phyloP scores from a whole-genome alignment of 2,329 filamentous ascomycete genomes.

The Tolypocladium tropicale region DNA sequence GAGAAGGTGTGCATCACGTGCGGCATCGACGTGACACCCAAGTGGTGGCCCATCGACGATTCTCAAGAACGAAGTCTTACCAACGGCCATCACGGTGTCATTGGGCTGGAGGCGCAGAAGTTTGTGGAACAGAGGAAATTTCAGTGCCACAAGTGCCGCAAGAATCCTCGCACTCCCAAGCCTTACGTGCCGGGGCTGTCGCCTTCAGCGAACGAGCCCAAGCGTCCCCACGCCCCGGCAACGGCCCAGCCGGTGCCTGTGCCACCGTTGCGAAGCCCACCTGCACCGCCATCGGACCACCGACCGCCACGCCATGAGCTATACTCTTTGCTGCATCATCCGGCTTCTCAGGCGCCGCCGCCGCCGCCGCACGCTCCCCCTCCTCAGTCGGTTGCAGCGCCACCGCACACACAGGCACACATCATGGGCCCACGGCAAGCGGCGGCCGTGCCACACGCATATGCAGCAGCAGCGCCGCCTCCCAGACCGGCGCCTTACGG shows the following conservation, averaged over 20 bases:
- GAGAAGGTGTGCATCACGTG: constrained; percentile 54
- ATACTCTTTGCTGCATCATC: constrained; percentile 9
- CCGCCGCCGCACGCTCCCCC: constrained; percentile 2
- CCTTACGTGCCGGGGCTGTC: constrained; percentile 12
- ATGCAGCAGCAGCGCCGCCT: constrained; percentile 14
- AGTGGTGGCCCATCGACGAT: constrained; percentile 56
- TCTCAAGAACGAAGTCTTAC: constrained; percentile 39
- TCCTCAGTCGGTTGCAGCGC: constrained; percentile 3
- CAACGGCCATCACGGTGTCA: constrained; percentile 38
- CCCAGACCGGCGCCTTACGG: constrained; percentile 17
- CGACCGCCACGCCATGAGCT: constrained; percentile 11
- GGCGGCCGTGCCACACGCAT: constrained; percentile 14
- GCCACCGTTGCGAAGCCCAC: constrained; percentile 17
- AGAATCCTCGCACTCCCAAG: constrained; percentile 36
- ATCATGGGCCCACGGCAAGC: constrained; percentile 15
- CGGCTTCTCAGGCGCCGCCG: constrained; percentile 2
- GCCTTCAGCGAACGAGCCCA: constrained; percentile 9
- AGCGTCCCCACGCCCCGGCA: constrained; percentile 8
- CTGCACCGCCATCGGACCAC: constrained; percentile 14
- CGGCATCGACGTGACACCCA: constrained; percentile 60
- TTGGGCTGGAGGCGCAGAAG: constrained; percentile 46
- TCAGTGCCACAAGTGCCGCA: constrained; percentile 69
- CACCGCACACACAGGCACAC: constrained; percentile 11
- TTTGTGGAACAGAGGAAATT: constrained; percentile 51
- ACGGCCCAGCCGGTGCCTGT: constrained; percentile 9